These are phyloP conservation scores for Quercus aquifolioides DNA, from an alignment of 306 rosid genomes.

Conservation along the genomic window DNA sequence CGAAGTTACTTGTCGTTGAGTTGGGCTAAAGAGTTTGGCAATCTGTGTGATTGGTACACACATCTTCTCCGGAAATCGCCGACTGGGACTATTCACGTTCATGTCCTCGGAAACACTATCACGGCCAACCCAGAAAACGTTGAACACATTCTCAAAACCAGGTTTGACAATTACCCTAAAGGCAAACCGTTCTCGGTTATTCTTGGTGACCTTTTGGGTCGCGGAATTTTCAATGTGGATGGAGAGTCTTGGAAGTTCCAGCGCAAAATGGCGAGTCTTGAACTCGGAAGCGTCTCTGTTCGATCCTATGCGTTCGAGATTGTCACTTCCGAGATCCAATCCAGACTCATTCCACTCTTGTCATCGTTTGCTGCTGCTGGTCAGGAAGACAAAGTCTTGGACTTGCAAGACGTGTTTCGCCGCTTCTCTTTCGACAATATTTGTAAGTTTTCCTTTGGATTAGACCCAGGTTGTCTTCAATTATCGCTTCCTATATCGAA, in stretches of 20 bases:
- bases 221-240: slow-evolving; percentile 81
- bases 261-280: slow-evolving; percentile 75
- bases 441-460: slow-evolving; percentile 66
- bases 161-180: slow-evolving; percentile 76
- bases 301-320: slow-evolving; percentile 58
- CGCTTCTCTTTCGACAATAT: slow-evolving; percentile 80
- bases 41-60: slow-evolving; percentile 77
- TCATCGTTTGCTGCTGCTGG: background rate
- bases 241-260: slow-evolving; percentile 72
- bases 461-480: slow-evolving; percentile 74
- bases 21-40: slow-evolving; percentile 42
- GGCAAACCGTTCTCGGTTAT: slow-evolving; percentile 66
- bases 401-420: slow-evolving; percentile 67
- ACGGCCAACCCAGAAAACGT: slow-evolving; percentile 76
- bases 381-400: slow-evolving; percentile 16
- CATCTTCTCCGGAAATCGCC: slow-evolving; percentile 58
- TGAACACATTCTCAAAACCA: slow-evolving; percentile 64
- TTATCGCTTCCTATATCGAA: slow-evolving; percentile 40
- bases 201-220: slow-evolving; percentile 85
- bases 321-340: slow-evolving; percentile 38
- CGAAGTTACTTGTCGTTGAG: slow-evolving; percentile 34
- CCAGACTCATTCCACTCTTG: slow-evolving; percentile 46
- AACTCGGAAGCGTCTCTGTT: slow-evolving; percentile 64
- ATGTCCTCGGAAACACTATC: slow-evolving; percentile 60
- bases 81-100: slow-evolving; percentile 56